These are phyloP conservation scores for Ceratobasidium sp. DNA, from an alignment of 1,284 basidiomycete species.

Conservation along the genomic window DNA sequence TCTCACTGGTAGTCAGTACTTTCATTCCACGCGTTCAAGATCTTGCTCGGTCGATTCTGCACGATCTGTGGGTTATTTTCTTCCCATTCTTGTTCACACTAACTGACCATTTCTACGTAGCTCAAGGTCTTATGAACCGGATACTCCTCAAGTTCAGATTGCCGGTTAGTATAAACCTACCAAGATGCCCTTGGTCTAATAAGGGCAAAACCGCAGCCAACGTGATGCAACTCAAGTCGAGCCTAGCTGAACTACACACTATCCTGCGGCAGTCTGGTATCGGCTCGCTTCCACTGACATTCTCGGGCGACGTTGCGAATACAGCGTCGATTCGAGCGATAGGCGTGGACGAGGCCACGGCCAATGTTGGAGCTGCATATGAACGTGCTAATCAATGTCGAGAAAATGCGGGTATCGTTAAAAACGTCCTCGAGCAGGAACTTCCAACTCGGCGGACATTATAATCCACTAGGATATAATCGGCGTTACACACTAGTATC, in stretches of 20 bases:
- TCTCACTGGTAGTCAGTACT: conserved; percentile 13
- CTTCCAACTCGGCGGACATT: conserved; percentile 7
- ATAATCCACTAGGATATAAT: background rate
- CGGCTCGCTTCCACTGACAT: conserved; percentile 8
- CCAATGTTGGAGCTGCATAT: conserved; percentile 25
- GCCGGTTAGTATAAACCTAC: conserved; percentile 1
- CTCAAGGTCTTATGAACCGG: conserved; percentile 28
- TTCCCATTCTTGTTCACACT: too few species aligned
- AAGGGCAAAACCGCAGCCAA: background rate
- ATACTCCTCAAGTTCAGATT: conserved; percentile 15
- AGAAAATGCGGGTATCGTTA: conserved; percentile 19
- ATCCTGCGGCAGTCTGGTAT: conserved; percentile 26
- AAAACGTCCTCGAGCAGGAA: conserved; percentile 33
- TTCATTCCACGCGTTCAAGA: conserved; percentile 36
- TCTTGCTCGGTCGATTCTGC: conserved; percentile 21
- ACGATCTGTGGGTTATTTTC: conserved; percentile 17
- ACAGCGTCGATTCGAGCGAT: conserved; percentile 10
- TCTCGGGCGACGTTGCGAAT: background rate
- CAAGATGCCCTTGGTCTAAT: background rate
- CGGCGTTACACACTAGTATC: background rate
- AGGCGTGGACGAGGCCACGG: conserved; percentile 13
- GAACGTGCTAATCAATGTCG: conserved; percentile 29
- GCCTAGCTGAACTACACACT: conserved; percentile 24
- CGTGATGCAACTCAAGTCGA: conserved; percentile 27
- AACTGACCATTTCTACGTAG: background rate